Conservation (phyloP, 768 basidiomycete genomes). For the Rhodotorula diobovata region DNA sequence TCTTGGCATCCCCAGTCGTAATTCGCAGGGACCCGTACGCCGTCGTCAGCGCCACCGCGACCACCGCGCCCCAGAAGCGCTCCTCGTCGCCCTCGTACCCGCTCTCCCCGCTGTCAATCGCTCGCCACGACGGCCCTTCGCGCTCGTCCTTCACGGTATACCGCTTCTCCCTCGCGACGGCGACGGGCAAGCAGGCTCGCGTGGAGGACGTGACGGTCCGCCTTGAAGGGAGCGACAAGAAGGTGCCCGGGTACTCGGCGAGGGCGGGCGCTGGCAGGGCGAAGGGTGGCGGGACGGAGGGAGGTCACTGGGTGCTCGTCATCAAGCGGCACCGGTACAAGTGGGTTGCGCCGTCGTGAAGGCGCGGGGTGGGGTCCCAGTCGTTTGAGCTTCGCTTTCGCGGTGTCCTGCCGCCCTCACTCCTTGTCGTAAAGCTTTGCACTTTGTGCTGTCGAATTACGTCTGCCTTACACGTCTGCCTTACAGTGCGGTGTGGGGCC, state of each 20-base stretch:
- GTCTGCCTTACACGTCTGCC: too few relatives aligned
- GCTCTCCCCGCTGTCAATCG: not conserved
- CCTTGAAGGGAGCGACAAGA: not conserved
- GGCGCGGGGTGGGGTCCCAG: too few relatives aligned
- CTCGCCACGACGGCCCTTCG: not conserved
- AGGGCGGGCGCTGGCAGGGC: not conserved
- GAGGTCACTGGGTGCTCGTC: not conserved
- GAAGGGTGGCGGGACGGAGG: too few relatives aligned
- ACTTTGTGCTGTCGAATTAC: too few relatives aligned
- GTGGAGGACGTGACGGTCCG: not conserved
- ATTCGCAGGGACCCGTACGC: not conserved
- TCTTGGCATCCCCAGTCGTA: not conserved
- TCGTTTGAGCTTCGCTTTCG: too few relatives aligned
- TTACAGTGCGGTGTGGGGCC: too few relatives aligned
- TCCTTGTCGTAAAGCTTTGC: conserved; percentile 23
- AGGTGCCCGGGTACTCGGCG: not conserved
- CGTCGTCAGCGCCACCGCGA: not conserved
- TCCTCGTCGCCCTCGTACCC: too few relatives aligned
- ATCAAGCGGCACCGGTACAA: not conserved
- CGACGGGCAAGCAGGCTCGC: not conserved
- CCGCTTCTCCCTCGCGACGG: not conserved
- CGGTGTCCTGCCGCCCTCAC: not conserved
- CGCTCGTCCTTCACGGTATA: not conserved
- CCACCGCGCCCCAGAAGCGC: too few relatives aligned
- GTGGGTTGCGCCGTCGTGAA: not conserved